Evolutionary conservation across 768 basidiomycete genomes (phyloP), one percentile per base, ranked within the genome.

Genomic region (Lyophyllum decastes): DNA sequence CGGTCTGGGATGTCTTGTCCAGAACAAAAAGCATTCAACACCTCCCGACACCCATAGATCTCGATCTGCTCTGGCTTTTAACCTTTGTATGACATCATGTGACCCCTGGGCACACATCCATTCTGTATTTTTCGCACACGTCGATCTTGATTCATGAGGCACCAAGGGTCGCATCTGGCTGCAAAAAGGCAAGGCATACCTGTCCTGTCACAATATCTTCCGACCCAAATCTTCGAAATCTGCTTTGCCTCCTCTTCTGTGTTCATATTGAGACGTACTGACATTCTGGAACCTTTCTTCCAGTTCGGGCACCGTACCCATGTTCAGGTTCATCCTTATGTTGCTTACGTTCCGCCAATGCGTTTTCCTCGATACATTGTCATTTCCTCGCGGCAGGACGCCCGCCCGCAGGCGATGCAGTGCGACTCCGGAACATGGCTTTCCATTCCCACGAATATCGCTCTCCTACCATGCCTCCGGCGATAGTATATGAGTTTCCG

Each of bases 41-140:
- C 21, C 26, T 46, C 30, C n/a, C 40, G 35, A 11, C 49, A 9
- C 43, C 21, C 41, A 17, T 4, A 21, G 17, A 54, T 50, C 48
- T 19, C 52, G 58, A 49, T 54, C 38, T 24, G 44, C 19, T 54
- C 30, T 48, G 46, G 22, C 46, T 49, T 53, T 49, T 53, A 49
- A 35, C 8, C 58, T 49, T 59, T 27, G 17, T 5, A 54, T 59
- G 58, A 59, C 58, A 50, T 59, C 58, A 59, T 54, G 40, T 44
- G 40, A 54, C 45, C 40, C 11, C 16, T 40, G 4, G 4, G 30
- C 5, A 5, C 4, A 30, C 30, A 5, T 10, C 30, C 30, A n/a
- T n/a, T 41, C 48, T 35, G 52, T 27, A 52, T 38, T 25, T 57
- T 52, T 57, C 56, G 56, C 56, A n/a, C 11, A 30, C 6, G 5